A percentile compares a stretch with the other conserved stretches of the same genome.
Evolutionary conservation across 768 basidiomycete species (phyloP).

Genomic region (Russula foetens): DNA sequence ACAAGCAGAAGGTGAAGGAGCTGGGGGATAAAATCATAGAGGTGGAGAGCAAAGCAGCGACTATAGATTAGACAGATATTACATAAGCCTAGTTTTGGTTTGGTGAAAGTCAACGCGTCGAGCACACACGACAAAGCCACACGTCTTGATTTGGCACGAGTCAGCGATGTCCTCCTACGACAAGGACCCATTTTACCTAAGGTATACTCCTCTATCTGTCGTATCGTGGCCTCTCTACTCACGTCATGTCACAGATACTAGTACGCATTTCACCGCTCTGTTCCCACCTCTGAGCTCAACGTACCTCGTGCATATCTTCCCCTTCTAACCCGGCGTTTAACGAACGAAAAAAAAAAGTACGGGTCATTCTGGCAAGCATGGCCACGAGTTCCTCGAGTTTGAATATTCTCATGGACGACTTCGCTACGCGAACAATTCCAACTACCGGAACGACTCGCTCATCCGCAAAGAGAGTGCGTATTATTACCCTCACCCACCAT

Average conservation of each 20-base stretch:
- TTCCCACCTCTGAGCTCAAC: background rate
- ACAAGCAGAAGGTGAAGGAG: conserved; percentile 29
- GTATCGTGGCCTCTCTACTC: background rate
- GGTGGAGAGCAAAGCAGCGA: conserved; percentile 25
- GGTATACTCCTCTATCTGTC: conserved; percentile 1
- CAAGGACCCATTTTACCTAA: conserved; percentile 21
- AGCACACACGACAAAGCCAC: background rate
- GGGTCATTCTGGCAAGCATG: conserved; percentile 97
- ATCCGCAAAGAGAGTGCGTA: conserved; percentile 97
- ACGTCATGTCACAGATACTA: conserved; percentile 37
- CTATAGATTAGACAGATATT: too few relatives aligned
- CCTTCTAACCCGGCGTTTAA: too few relatives aligned
- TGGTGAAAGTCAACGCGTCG: background rate
- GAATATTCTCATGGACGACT: conserved; percentile 96
- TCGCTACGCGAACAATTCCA: conserved; percentile 98
- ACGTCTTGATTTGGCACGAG: background rate
- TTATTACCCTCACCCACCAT: background rate
- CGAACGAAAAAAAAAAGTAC: conserved; percentile 54
- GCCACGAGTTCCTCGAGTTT: conserved; percentile 97
- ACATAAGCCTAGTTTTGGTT: background rate
- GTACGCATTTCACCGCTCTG: conserved; percentile 23
- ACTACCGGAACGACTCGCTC: conserved; percentile 94
- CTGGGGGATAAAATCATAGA: conserved; percentile 26
- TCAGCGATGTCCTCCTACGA: conserved; percentile 17
- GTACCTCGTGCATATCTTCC: background rate